Conservation (phyloP, 1,284 basidiomycete species). For the Cryptococcus depauperatus region DNA sequence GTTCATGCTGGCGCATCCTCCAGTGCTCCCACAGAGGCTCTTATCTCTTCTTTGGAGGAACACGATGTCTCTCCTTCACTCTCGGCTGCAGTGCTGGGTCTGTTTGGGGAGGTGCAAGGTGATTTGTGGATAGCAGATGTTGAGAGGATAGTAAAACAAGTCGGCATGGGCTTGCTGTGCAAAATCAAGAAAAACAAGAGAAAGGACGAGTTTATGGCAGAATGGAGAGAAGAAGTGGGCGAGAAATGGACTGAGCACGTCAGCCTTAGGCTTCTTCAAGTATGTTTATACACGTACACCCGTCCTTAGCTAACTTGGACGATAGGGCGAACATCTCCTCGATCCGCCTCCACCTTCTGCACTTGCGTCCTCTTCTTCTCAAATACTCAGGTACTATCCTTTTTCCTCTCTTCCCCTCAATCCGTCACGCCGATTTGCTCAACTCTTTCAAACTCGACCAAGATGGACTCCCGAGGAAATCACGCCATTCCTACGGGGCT, state of each 20-base stretch:
- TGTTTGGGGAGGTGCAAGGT: conserved; percentile 57
- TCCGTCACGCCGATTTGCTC: conserved; percentile 66
- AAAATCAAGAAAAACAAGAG: conserved; percentile 46
- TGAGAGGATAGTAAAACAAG: conserved; percentile 27
- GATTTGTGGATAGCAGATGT: conserved; percentile 29
- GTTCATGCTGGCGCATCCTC: conserved; percentile 21
- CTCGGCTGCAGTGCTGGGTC: conserved; percentile 60
- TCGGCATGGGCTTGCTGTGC: conserved; percentile 57
- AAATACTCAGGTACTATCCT: conserved; percentile 60
- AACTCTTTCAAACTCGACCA: conserved; percentile 68
- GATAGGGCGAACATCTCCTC: conserved; percentile 63
- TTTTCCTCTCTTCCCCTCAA: conserved; percentile 61
- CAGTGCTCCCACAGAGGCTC: conserved; percentile 44
- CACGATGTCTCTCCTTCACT: conserved; percentile 61
- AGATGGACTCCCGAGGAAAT: conserved; percentile 75
- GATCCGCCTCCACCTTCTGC: conserved; percentile 15
- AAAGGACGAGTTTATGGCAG: conserved; percentile 51
- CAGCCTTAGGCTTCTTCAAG: conserved; percentile 57
- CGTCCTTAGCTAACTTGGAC: neutral
- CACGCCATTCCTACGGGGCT: conserved; percentile 65
- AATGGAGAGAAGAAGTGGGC: conserved; percentile 64
- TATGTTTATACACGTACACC: conserved; percentile 40
- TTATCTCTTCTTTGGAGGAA: conserved; percentile 55
- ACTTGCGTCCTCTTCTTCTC: conserved; percentile 17
- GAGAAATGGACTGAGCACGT: conserved; percentile 60